Percentiles rank a stretch among this genome's conserved stretches.
Evolutionary conservation across 2,329 filamentous ascomycete genomes (phyloP).

Genomic region (Malbranchea cinnamomea): DNA sequence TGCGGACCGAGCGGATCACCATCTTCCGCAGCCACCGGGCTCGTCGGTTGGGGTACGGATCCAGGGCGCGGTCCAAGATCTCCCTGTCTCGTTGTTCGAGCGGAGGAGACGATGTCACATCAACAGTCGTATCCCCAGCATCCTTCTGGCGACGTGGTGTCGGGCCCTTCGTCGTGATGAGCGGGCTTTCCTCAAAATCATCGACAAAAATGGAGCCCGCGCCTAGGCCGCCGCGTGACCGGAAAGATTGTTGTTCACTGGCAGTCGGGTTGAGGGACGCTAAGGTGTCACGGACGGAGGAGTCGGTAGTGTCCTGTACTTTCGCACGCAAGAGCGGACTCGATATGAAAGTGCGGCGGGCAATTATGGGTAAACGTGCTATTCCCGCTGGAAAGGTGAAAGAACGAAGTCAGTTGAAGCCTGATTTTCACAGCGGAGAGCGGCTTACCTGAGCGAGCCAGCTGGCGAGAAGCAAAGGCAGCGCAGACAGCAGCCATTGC

Average conservation of each 20-base stretch:
- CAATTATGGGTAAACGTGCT: constrained; percentile 7
- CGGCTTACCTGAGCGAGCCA: constrained; percentile 25
- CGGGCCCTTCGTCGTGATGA: constrained; percentile 11
- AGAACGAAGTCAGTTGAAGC: not conserved
- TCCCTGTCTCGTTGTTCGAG: constrained; percentile 30
- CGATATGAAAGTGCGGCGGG: constrained; percentile 9
- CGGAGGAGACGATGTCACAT: constrained; percentile 6
- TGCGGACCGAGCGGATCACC: constrained; percentile 59
- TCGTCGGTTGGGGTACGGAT: constrained; percentile 60
- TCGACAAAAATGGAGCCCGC: constrained; percentile 29
- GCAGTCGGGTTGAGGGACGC: constrained; percentile 8
- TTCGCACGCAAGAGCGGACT: constrained; percentile 5
- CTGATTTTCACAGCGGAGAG: constrained; percentile 2
- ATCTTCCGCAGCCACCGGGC: constrained; percentile 70
- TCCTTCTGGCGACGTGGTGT: constrained; percentile 10
- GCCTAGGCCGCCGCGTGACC: constrained; percentile 21
- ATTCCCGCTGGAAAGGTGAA: constrained; percentile 4
- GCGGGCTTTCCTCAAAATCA: constrained; percentile 15
- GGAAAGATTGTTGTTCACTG: constrained; percentile 17
- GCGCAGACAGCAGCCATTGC: constrained; percentile 26
- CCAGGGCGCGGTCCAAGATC: constrained; percentile 48
- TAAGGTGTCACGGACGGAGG: constrained; percentile 3
- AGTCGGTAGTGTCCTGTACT: not conserved
- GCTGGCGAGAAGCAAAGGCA: constrained; percentile 22
- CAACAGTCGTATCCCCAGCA: constrained; percentile 7